These are phyloP conservation scores for Phoma sp. DNA, from an alignment of 2,329 filamentous ascomycete genomes.

Conservation along the genomic window DNA sequence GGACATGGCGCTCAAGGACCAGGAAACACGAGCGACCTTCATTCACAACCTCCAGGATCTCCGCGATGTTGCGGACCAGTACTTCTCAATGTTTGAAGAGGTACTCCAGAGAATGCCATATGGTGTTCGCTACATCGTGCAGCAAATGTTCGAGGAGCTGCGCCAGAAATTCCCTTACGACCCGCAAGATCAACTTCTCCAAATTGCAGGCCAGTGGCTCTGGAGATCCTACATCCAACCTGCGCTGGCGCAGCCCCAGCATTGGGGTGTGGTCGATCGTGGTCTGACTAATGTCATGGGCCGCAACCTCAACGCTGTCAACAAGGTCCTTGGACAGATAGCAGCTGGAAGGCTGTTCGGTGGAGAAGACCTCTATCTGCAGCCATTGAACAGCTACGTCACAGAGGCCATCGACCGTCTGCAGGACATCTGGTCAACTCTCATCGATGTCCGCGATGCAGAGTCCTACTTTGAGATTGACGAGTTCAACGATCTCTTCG, in stretches of 20 bases:
- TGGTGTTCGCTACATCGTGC: slow-evolving; percentile 84
- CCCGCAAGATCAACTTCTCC: slow-evolving; percentile 75
- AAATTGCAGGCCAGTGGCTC: slow-evolving; percentile 86
- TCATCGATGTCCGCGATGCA: slow-evolving; percentile 84
- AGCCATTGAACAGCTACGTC: slow-evolving; percentile 92
- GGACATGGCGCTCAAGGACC: slow-evolving; percentile 94
- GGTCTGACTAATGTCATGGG: slow-evolving; percentile 89
- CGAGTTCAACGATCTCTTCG: slow-evolving; percentile 97
- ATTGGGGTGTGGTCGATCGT: slow-evolving; percentile 90
- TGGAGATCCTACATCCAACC: slow-evolving; percentile 95
- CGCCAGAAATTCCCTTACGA: slow-evolving; percentile 80
- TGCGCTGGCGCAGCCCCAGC: slow-evolving; percentile 86
- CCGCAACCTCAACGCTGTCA: slow-evolving; percentile 86
- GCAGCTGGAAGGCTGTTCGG: slow-evolving; percentile 89
- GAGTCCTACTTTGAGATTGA: slow-evolving; percentile 97
- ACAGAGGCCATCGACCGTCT: slow-evolving; percentile 83
- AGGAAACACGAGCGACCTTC: slow-evolving; percentile 89
- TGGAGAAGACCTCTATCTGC: slow-evolving; percentile 92
- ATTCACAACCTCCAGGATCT: slow-evolving; percentile 94
- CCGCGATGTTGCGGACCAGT: slow-evolving; percentile 91
- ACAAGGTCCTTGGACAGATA: slow-evolving; percentile 89
- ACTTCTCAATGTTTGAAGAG: slow-evolving; percentile 82
- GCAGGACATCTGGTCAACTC: slow-evolving; percentile 72
- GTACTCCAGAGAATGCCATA: slow-evolving; percentile 88
- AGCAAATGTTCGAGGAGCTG: slow-evolving; percentile 82